Evolutionary conservation across 2,329 filamentous ascomycete genomes (phyloP), one percentile per base, ranked within the genome.

Genomic region (Metarhizium anisopliae): DNA sequence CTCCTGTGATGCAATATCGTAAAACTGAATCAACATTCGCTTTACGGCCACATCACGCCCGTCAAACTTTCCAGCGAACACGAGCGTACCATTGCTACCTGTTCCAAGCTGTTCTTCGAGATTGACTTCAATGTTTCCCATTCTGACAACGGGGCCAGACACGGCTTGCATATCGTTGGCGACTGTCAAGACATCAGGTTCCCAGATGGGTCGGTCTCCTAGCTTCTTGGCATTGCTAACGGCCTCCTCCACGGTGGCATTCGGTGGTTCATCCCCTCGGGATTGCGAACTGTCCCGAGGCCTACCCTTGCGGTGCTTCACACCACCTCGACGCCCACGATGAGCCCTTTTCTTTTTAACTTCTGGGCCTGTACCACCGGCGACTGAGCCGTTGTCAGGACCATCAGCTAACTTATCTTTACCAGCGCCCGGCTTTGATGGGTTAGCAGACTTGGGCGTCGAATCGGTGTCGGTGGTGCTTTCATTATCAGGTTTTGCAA

Each of bases 51-150:
- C 93, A 49, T 92, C 87, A 52, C 92, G 86, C 29, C 91, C 91
- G 68, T 95, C 94, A 68, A 95, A 97, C 54, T 86, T 89, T n/a
- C 94, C 94, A 51, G 90, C 87, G 69, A 94, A 97, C 0, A 99
- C 94, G 54, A 95, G 85, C 0, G 94, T 99, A n/a, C 94, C 94
- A 67, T 96, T 95, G 69, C 93, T 97, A 55, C 94, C 94, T 57
- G 90, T 86, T 25, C 84, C 84, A 35, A 87, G 75, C 60, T 85
- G 80, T 62, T 80, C 75, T 50, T 85, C 79, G 49, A 80, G 79
- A 59, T 86, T 79, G 53, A 87, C 83, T 62, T 85, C 80, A 2
- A 87, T 79, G 55, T 79, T 82, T 35, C 82, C 83, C 67, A 87
- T 83, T 54, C 77, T 79, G 61, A 85, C 75, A 51, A 81, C 78